These are phyloP conservation scores for Podaxis sp. DNA, from an alignment of 768 basidiomycete genomes.

Conservation along the genomic window DNA sequence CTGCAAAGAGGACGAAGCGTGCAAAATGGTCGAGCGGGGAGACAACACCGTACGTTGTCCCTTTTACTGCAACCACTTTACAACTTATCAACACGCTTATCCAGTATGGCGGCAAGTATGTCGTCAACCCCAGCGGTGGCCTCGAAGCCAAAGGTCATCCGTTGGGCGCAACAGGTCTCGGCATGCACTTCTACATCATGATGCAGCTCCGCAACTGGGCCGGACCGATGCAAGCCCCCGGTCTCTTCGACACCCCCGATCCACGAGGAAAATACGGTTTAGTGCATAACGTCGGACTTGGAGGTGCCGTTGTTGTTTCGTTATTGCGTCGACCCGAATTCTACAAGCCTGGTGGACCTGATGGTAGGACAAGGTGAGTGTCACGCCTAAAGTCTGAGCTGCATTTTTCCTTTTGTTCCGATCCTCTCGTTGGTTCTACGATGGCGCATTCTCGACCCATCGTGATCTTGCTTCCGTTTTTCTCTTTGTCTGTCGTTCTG, in stretches of 20 bases:
- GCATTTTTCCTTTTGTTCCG: too few relatives aligned
- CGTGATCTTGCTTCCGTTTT: too few relatives aligned
- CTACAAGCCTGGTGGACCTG: constrained; percentile 60
- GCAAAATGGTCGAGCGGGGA: constrained; percentile 68
- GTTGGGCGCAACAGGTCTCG: constrained; percentile 78
- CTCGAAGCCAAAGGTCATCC: constrained; percentile 90
- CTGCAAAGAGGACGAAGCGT: constrained; percentile 63
- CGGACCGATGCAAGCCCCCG: constrained; percentile 80
- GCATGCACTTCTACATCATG: constrained; percentile 86
- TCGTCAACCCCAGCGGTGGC: constrained; percentile 83
- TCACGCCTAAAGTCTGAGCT: not conserved
- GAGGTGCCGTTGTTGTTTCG: constrained; percentile 77
- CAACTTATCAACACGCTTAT: not conserved
- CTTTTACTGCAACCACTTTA: not conserved
- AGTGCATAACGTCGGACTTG: constrained; percentile 82
- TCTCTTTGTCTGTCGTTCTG: too few relatives aligned
- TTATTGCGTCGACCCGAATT: constrained; percentile 79
- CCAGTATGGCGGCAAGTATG: constrained; percentile 82
- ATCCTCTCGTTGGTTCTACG: too few relatives aligned
- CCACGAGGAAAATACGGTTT: constrained; percentile 77
- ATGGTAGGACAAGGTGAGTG: constrained; percentile 64
- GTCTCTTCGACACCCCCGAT: constrained; percentile 61
- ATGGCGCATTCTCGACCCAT: too few relatives aligned
- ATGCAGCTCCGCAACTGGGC: constrained; percentile 84
- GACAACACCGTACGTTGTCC: constrained; percentile 69